A percentile compares a stretch with the other conserved stretches of the same genome.
Conservation (phyloP, 2,329 filamentous ascomycete species). For the Catunica adiposa region DNA sequence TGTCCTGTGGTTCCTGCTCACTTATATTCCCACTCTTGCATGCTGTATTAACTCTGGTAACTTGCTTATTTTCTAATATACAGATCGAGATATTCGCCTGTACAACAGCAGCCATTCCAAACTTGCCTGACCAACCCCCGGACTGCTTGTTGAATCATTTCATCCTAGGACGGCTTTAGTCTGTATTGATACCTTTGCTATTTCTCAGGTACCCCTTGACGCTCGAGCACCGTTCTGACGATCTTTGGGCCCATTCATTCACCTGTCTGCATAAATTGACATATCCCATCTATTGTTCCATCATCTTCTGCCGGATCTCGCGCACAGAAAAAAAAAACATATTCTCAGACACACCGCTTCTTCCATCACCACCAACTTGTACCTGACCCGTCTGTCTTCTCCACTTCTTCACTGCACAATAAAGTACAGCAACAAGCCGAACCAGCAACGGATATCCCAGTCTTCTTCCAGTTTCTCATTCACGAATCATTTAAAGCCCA, state of each 20-base stretch:
- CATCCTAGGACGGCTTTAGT: not conserved
- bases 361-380: not conserved
- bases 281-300: not conserved
- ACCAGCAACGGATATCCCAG: not conserved
- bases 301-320: not conserved
- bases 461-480: not conserved
- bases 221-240: not conserved
- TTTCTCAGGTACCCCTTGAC: not conserved
- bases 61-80: too few species aligned
- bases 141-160: too few species aligned
- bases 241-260: not conserved
- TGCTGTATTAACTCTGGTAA: too few species aligned
- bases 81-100: too few species aligned
- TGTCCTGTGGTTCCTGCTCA: too few species aligned
- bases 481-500: not conserved
- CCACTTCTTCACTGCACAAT: not conserved
- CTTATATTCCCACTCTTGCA: too few species aligned
- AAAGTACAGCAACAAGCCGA: not conserved
- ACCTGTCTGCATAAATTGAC: not conserved
- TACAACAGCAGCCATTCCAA: too few species aligned
- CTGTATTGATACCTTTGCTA: not conserved
- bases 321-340: not conserved
- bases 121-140: too few species aligned
- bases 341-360: not conserved
- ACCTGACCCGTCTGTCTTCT: not conserved